Base-by-base conservation (phyloP, 495 filamentous ascomycete species). In the Podospora didyma region DNA sequence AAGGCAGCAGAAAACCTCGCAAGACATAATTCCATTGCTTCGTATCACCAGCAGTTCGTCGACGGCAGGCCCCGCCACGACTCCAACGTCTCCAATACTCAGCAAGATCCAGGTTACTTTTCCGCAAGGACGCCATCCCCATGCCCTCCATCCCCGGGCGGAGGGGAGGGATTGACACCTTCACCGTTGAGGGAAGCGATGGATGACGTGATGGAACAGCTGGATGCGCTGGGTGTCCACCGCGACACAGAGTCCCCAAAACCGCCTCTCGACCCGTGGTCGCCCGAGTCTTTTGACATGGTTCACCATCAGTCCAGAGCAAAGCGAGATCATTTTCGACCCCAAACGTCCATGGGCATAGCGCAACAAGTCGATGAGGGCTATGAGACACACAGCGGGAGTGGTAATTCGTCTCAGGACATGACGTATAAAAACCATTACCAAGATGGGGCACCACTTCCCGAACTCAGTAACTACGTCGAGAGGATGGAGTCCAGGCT, bases 181-280 rank as follows among this genome's bases (percentile, higher is more conserved):
- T 96, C 94, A 11, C 95, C 94, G 0, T 70, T 99, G 2, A 77
- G 93, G 48, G 88, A 91, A 68, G 94, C 94, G 0, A 97, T 97
- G 93, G 92, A 97, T 65, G 94, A 95, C 74, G 92, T 99, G 12
- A 97, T 97, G 85, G 91, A 92, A 56, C 96, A 94, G 31, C 73
- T 99, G 50, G 83, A 97, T 67, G 90, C 90, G 60, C 90, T 99
- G 85, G 87, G 85, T 17, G 77, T 88, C 61, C 75, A 82, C 26
- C 75, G 76, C 58, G 75, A 79, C 39, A 71, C 69, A 22, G 72
- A 75, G 19, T 74, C 74, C 19, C 81, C 82, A 16, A 80, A 85
- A 56, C 68, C 69, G 26, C 79, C 81, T 26, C 74, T 85, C 20
- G 86, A 90, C 68, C 89, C 92, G 12, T 98, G 94, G 94, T 94